Conservation (phyloP, 306 rosid species). For the Dalbergia cultrata region DNA sequence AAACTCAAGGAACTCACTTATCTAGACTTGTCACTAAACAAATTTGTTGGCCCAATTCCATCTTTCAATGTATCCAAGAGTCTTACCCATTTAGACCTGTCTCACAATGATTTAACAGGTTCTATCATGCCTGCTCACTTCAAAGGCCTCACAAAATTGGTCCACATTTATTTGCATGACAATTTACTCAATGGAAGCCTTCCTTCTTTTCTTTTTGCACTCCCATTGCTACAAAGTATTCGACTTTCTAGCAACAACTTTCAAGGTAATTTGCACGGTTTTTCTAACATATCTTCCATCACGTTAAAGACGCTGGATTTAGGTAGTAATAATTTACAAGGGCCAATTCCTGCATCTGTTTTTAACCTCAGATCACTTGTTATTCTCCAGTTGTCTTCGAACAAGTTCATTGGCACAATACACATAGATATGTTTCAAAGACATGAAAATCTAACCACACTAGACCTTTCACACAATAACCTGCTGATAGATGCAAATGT, state of each 20-base stretch:
- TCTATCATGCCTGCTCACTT: no score
- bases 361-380: constrained; percentile 23
- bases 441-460: constrained; percentile 35
- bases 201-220: constrained; percentile 35
- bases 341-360: constrained; percentile 47
- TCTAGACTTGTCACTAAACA: neutral
- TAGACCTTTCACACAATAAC: constrained; percentile 63
- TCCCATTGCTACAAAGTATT: constrained; percentile 32
- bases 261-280: neutral
- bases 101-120: neutral
- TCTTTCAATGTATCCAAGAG: constrained; percentile 36
- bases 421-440: neutral
- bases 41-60: constrained; percentile 43
- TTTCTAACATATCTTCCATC: constrained; percentile 5
- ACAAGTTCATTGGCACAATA: constrained; percentile 57
- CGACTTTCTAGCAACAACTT: constrained; percentile 41
- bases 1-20: constrained; percentile 33
- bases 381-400: constrained; percentile 46
- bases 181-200: constrained; percentile 49
- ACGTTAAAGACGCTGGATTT: constrained; percentile 52
- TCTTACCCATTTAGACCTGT: constrained; percentile 33
- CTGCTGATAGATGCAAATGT: constrained; percentile 11
- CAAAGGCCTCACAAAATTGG: no score
- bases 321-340: constrained; percentile 52
- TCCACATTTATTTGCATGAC: neutral